phyloP scores from a whole-genome alignment of 371 early-diverging fungal genomes.

The Actinomortierella ambigua region DNA sequence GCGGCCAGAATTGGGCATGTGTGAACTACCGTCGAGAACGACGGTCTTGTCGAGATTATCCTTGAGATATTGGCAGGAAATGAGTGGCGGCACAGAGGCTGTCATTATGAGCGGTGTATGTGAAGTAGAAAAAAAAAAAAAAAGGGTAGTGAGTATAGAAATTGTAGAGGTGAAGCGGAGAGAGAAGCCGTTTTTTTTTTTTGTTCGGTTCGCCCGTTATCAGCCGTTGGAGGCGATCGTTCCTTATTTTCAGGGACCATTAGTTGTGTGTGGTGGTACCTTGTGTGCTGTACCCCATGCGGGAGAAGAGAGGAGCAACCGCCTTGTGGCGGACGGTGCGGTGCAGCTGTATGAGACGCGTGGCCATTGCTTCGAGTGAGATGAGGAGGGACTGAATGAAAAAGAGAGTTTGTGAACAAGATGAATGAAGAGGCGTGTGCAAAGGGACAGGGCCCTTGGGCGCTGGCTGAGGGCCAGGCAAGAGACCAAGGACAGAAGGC shows the following conservation, averaged over 20 bases:
- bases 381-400: neutral
- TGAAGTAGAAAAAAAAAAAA: neutral
- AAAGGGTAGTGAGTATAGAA: neutral
- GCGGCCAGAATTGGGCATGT: slow-evolving; percentile 77
- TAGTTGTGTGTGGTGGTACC: neutral
- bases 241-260: neutral
- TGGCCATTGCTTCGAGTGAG: no score
- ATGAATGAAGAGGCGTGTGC: neutral
- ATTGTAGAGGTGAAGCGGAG: neutral
- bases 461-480: slow-evolving; percentile 2
- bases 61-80: slow-evolving; percentile 60
- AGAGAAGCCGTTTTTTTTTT: no score
- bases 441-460: slow-evolving; percentile 4
- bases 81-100: slow-evolving; percentile 43
- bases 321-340: no score
- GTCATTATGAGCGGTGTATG: neutral
- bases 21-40: slow-evolving; percentile 90
- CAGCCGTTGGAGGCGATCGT: no score
- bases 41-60: slow-evolving; percentile 62
- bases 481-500: neutral
- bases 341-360: no score
- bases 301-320: no score
- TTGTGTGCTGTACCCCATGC: no score
- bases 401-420: neutral
- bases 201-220: no score